Evolutionary conservation across 192 early-diverging fungal species (phyloP), one percentile per base, ranked within the genome.

Genomic region (Rhizoclosmatium sp.): DNA sequence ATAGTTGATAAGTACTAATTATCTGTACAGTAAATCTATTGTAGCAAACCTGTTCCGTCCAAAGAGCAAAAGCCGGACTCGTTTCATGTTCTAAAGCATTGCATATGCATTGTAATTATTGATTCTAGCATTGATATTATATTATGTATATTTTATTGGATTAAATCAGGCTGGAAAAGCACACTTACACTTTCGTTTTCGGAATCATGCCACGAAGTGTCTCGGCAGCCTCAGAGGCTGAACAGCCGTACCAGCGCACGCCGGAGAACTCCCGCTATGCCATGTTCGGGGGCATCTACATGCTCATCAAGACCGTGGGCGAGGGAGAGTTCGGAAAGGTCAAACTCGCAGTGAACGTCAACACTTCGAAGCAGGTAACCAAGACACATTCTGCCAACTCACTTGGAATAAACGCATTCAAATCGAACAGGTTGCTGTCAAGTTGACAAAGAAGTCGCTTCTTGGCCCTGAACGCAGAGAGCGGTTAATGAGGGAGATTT

Each of bases 401-500:
- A 12, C 67, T 19, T 5, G 9, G 10, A 7, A 5, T n/a, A 59
- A 39, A 72, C 48, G 10, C 31, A 16, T 2, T 12, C 54, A 1
- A 41, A 58, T 14, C 19, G 19, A 19, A 10, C 42, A 93, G 92
- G 94, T 98, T 23, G 96, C 97, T 19, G 95, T 99, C 69, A 99
- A 99, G 83, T 86, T 99, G 10, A 97, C 98, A 79, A 93, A 95
- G 81, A 96, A 96, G 80, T 94, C 97, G 71, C 91, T 89, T 68
- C 92, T 99, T 80, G 92, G 90, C 47, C 91, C 91, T 21, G 92
- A 89, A 78, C 89, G 95, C 75, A 86, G 94, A 76, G 91, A 92
- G 69, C 98, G 98, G 78, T 92, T 99, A 46, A 94, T 96, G 85
- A 87, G 97, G 56, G 98, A 99, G 85, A 98, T 99, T 75, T 91